These are phyloP conservation scores for Athelia psychrophila DNA, from an alignment of 1,284 basidiomycete species.

Conservation along the genomic window DNA sequence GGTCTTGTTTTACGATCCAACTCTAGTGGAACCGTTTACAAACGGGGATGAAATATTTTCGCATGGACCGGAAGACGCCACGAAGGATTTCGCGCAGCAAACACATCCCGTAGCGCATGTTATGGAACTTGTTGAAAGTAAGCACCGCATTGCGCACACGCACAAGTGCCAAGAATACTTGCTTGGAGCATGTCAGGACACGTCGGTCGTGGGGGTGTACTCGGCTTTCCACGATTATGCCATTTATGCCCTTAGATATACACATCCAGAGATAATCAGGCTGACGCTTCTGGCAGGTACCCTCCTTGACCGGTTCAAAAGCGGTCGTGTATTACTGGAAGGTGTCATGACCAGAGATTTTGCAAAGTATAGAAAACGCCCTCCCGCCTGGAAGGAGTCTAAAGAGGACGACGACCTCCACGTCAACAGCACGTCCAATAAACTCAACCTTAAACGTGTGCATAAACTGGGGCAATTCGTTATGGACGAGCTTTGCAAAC, in stretches of 20 bases:
- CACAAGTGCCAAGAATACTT: constrained; percentile 44
- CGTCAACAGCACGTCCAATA: background rate
- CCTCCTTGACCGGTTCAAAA: constrained; percentile 58
- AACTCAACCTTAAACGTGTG: constrained; percentile 1
- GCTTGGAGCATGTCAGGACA: constrained; percentile 43
- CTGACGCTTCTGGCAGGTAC: constrained; percentile 33
- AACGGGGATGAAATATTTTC: constrained; percentile 47
- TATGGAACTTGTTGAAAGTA: constrained; percentile 18
- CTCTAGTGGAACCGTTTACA: constrained; percentile 46
- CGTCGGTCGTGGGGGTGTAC: constrained; percentile 50
- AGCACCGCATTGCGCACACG: constrained; percentile 20
- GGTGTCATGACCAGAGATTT: constrained; percentile 27
- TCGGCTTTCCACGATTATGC: constrained; percentile 55
- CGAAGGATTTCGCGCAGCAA: constrained; percentile 36
- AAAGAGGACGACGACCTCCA: background rate
- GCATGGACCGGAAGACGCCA: constrained; percentile 39
- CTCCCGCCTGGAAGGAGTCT: constrained; percentile 37
- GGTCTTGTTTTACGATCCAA: constrained; percentile 40
- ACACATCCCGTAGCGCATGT: constrained; percentile 44
- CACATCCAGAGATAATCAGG: background rate
- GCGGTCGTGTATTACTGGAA: constrained; percentile 45
- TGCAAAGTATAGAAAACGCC: constrained; percentile 23
- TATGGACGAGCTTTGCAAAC: constrained; percentile 26
- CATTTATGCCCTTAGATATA: constrained; percentile 14
- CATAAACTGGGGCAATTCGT: constrained; percentile 19